phyloP scores from a whole-genome alignment of 331 rosid genomes.

The Arachis monticola region DNA sequence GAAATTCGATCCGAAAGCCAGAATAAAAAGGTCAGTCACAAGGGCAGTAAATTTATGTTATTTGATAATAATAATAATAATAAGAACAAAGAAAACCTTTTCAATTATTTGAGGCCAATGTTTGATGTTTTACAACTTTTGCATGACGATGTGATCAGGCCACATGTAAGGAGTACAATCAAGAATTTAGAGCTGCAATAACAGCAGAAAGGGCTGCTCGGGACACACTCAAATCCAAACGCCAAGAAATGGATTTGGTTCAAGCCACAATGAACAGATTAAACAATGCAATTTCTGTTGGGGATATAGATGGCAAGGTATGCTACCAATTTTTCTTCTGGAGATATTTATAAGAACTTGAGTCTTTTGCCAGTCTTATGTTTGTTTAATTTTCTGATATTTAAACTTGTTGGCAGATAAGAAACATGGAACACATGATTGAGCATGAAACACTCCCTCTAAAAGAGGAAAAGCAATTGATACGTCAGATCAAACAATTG shows the following conservation, averaged over 20 bases:
- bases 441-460: conserved; percentile 82
- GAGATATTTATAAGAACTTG: conserved; percentile 23
- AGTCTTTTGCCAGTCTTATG: conserved; percentile 19
- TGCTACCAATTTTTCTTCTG: conserved; percentile 25
- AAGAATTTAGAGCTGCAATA: conserved; percentile 57
- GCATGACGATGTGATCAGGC: conserved; percentile 56
- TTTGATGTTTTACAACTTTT: conserved; percentile 36
- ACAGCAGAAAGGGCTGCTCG: conserved; percentile 64
- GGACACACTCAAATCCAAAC: conserved; percentile 63
- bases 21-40: conserved; percentile 53
- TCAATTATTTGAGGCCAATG: conserved; percentile 3
- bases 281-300: conserved; percentile 71
- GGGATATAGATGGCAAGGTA: conserved; percentile 73
- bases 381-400: conserved; percentile 23
- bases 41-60: conserved; percentile 11
- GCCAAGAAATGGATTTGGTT: conserved; percentile 76
- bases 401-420: conserved; percentile 56
- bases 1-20: conserved; percentile 60
- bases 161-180: conserved; percentile 48
- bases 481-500: conserved; percentile 78
- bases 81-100: neutral
- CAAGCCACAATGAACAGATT: conserved; percentile 61
- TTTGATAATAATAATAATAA: neutral
- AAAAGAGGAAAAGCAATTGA: conserved; percentile 75
- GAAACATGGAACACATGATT: conserved; percentile 71